Evolutionary conservation across 805 yeast genomes (phyloP).

Genomic region (Cyberlindnera maritima): DNA sequence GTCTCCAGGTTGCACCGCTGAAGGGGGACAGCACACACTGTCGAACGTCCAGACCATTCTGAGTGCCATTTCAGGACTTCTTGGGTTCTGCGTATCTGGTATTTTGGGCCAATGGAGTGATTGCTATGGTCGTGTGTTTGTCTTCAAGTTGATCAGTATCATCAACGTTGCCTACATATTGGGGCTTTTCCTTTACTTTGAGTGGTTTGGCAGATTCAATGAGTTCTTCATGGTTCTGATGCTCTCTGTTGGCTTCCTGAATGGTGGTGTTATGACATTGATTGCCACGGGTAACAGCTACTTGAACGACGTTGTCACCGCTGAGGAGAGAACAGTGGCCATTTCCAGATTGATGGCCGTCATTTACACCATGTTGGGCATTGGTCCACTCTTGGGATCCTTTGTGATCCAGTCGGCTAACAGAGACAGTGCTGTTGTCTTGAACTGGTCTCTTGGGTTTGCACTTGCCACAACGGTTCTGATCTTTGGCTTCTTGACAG

Average conservation of each 20-base stretch:
- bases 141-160: conserved; percentile 18
- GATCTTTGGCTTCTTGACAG: conserved; percentile 9
- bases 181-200: conserved; percentile 17
- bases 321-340: conserved; percentile 17
- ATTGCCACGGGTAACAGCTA: conserved; percentile 27
- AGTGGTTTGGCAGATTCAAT: conserved; percentile 5
- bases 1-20: neutral
- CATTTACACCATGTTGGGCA: conserved; percentile 21
- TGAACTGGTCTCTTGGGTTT: conserved; percentile 10
- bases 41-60: conserved; percentile 19
- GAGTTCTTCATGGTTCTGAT: conserved; percentile 9
- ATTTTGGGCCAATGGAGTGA: conserved; percentile 26
- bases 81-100: conserved; percentile 23
- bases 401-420: conserved; percentile 14
- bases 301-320: conserved; percentile 19
- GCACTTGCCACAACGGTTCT: conserved; percentile 8
- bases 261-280: conserved; percentile 26
- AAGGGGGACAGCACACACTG: conserved; percentile 16
- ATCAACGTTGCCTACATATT: conserved; percentile 16
- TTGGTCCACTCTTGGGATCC: conserved; percentile 27
- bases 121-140: conserved; percentile 22
- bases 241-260: conserved; percentile 16
- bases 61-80: conserved; percentile 19
- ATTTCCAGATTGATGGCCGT: conserved; percentile 25
- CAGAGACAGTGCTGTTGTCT: conserved; percentile 5